These are phyloP conservation scores for Phytopythium boreale DNA, from an alignment of 352 stramenopile species.

Conservation along the genomic window DNA sequence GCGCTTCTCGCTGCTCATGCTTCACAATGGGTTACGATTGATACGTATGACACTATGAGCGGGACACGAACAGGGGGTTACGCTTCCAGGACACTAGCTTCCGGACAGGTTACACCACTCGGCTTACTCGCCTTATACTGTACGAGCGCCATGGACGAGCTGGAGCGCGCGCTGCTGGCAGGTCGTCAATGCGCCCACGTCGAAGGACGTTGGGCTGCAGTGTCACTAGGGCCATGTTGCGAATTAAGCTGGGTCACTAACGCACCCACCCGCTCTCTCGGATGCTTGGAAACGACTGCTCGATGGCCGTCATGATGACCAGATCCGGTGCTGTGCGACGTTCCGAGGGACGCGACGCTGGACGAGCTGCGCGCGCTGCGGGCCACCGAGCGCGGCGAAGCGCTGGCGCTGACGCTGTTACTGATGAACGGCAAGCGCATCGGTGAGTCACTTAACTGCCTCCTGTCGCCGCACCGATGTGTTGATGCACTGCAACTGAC, in stretches of 20 bases:
- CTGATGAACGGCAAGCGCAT: constrained; percentile 14
- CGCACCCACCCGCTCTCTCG: not conserved
- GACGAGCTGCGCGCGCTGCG: constrained; percentile 15
- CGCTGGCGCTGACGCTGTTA: constrained; percentile 12
- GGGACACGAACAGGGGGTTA: not conserved
- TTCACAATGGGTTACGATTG: not conserved
- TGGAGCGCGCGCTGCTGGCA: constrained; percentile 11
- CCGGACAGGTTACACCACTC: not conserved
- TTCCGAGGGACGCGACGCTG: constrained; percentile 6
- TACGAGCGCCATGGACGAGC: constrained; percentile 11
- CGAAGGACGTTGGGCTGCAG: too few relatives aligned
- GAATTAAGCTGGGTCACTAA: too few relatives aligned
- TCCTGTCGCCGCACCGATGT: not conserved
- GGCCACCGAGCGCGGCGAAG: constrained; percentile 11
- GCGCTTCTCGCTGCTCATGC: constrained; percentile 42
- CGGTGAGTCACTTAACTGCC: not conserved
- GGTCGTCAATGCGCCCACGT: constrained; percentile 2
- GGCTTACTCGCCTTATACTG: too few relatives aligned
- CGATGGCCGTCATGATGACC: not conserved
- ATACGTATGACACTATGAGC: not conserved
- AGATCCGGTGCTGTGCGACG: constrained; percentile 17
- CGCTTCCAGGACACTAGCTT: not conserved
- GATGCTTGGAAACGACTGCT: not conserved
- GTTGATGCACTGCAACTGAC: not conserved
- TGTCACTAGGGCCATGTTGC: too few relatives aligned